Evolutionary conservation across 495 filamentous ascomycete genomes (phyloP), one percentile per base, ranked within the genome.

Genomic region (Bathelium albidoporum): DNA sequence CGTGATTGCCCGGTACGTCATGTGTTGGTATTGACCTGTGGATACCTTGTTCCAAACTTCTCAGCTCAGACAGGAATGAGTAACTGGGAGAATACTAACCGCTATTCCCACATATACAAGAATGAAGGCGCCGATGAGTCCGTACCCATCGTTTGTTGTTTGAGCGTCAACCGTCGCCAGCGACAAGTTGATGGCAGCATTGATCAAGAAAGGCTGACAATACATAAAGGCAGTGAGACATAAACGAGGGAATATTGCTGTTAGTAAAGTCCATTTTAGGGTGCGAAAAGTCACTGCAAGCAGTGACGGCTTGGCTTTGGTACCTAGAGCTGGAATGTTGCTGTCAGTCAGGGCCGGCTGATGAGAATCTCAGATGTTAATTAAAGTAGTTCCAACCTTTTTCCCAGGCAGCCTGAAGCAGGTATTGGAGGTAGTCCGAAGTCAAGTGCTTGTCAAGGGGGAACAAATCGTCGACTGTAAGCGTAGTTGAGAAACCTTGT

Each of bases 161-260:
- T 63, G 68, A 9, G 66, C 43, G 26, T 73, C 77, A 0, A 71
- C 73, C 3, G 79, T 75, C 59, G 79, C 68, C 9, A 75, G 62
- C 3, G 81, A 79, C 55, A 82, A 80, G 7, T 66, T 68, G 4
- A 86, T 68, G 0, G 82, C 77, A 12, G 78, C 73, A 53, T 82
- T 76, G 16, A 89, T 77, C 24, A 89, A 76, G 52, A 89, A 77
- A 2, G 87, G 86, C 68, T 88, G 86, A 44, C 79, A 81, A 64
- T 86, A 82, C 59, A 75, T 81, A 70, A 89, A 84, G 0, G 75
- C 85, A 24, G 81, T 83, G 2, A 84, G 76, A 39, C 73, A 80
- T 1, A 80, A 70, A 32, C 84, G 72, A 2, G 85, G 83, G 1
- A 78, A 77, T 53, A 84, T 73, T 2, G 74, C 81, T 2, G 49